Evolutionary conservation across 2,329 filamentous ascomycete species (phyloP).

Genomic region (Cercospora zeae-maydis): DNA sequence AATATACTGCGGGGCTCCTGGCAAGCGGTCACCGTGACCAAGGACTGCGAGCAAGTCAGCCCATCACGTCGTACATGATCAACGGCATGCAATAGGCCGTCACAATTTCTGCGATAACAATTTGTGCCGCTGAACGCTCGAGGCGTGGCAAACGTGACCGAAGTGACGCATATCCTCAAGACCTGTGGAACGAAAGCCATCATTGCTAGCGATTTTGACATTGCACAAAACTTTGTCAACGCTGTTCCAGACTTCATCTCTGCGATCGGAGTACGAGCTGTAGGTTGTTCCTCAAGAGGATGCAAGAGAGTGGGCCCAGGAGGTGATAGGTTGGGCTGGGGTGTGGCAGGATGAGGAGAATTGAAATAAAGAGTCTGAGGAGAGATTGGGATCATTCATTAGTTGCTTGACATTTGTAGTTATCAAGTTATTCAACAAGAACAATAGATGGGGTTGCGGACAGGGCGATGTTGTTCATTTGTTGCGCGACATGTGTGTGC

Average conservation of each 20-base stretch:
- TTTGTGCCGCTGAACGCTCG: slow-evolving; percentile 17
- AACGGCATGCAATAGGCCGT: slow-evolving; percentile 11
- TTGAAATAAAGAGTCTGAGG: not conserved
- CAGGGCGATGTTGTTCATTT: too few relatives aligned
- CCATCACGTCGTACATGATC: slow-evolving; percentile 4
- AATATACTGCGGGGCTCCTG: slow-evolving; percentile 2
- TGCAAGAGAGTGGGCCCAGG: not conserved
- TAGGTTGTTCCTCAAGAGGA: not conserved
- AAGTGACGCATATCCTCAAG: slow-evolving; percentile 11
- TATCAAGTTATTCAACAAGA: too few relatives aligned
- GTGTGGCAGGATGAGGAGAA: not conserved
- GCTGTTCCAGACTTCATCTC: not conserved
- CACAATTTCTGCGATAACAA: slow-evolving; percentile 9
- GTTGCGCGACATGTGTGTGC: too few relatives aligned
- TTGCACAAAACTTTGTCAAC: not conserved
- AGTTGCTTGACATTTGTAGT: too few relatives aligned
- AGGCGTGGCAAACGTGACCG: slow-evolving; percentile 6
- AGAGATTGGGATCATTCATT: not conserved
- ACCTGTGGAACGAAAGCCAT: slow-evolving; percentile 1
- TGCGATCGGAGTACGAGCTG: not conserved
- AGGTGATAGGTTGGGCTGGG: not conserved
- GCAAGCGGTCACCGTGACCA: not conserved
- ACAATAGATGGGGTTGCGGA: too few relatives aligned
- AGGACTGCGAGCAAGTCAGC: not conserved
- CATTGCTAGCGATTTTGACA: not conserved